These are phyloP conservation scores for Moesziomyces parantarcticus DNA, from an alignment of 1,284 basidiomycete species.

Conservation along the genomic window DNA sequence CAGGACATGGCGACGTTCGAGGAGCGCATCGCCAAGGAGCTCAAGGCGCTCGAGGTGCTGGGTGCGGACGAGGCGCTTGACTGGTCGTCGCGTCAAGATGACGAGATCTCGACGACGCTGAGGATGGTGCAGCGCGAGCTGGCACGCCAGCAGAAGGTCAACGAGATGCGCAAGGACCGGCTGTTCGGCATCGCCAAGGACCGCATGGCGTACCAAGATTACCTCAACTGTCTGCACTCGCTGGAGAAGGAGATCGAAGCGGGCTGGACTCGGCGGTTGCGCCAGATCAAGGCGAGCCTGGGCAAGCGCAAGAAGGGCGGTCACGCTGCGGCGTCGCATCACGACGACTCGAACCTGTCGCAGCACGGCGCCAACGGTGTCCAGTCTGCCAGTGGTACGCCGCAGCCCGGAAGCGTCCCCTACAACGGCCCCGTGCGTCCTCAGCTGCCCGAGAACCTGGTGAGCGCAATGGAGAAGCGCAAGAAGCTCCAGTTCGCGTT, in stretches of 20 bases:
- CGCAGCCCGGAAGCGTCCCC: slow-evolving; percentile 25
- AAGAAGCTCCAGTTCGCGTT: slow-evolving; percentile 56
- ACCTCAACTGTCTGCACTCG: slow-evolving; percentile 58
- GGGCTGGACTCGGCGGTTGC: slow-evolving; percentile 61
- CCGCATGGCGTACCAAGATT: slow-evolving; percentile 81
- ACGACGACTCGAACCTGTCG: slow-evolving; percentile 33
- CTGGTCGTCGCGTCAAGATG: slow-evolving; percentile 72
- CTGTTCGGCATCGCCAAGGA: slow-evolving; percentile 83
- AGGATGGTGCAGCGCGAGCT: slow-evolving; percentile 88
- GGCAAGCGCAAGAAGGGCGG: slow-evolving; percentile 63
- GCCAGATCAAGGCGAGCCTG: slow-evolving; percentile 62
- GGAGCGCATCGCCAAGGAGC: slow-evolving; percentile 72
- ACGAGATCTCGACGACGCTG: slow-evolving; percentile 89
- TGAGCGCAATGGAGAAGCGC: slow-evolving; percentile 57
- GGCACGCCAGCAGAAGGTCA: slow-evolving; percentile 78
- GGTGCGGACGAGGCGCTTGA: slow-evolving; percentile 69
- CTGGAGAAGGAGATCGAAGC: slow-evolving; percentile 65
- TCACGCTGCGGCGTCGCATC: slow-evolving; percentile 13
- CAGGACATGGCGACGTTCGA: slow-evolving; percentile 72
- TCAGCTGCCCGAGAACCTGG: slow-evolving; percentile 57
- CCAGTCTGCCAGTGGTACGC: slow-evolving; percentile 30
- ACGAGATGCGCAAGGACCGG: slow-evolving; percentile 82
- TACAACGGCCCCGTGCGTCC: slow-evolving; percentile 57
- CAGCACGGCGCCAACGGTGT: slow-evolving; percentile 30
- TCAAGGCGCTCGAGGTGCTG: slow-evolving; percentile 71